Percentiles rank a stretch among this genome's conserved stretches.
phyloP scores from a whole-genome alignment of 2,329 filamentous ascomycete genomes.

The Bipolaris oryzae region DNA sequence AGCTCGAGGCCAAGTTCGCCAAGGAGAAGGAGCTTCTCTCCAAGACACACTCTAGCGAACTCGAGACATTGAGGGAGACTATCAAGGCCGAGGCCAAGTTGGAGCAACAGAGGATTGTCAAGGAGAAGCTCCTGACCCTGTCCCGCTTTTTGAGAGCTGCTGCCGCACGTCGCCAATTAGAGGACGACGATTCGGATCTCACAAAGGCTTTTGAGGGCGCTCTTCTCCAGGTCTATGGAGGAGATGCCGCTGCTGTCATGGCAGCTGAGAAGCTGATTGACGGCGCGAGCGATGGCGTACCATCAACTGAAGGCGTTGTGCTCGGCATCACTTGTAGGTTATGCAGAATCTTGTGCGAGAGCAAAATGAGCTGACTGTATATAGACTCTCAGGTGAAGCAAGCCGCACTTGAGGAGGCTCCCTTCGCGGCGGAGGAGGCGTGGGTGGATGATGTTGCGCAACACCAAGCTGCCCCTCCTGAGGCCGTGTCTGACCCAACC shows the following conservation, averaged over 20 bases:
- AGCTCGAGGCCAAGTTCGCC: conserved; percentile 67
- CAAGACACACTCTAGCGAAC: conserved; percentile 61
- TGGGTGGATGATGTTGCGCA: conserved; percentile 57
- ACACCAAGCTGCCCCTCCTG: conserved; percentile 48
- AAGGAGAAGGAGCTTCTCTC: conserved; percentile 63
- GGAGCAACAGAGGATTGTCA: conserved; percentile 55
- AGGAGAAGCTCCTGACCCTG: conserved; percentile 70
- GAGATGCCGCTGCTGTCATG: conserved; percentile 74
- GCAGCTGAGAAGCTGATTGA: conserved; percentile 79
- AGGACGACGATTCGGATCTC: conserved; percentile 75
- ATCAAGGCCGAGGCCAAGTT: conserved; percentile 61
- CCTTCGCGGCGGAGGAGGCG: conserved; percentile 61
- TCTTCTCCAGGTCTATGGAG: conserved; percentile 77
- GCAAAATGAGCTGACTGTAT: conserved; percentile 16
- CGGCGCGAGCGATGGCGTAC: conserved; percentile 69
- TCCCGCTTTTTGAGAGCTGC: conserved; percentile 82
- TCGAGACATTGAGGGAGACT: conserved; percentile 61
- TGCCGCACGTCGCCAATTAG: conserved; percentile 72
- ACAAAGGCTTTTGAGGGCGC: conserved; percentile 82
- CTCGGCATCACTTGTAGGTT: conserved; percentile 74
- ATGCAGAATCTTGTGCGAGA: background rate
- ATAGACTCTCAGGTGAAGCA: conserved; percentile 66
- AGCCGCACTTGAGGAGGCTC: conserved; percentile 53
- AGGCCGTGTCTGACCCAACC: conserved; percentile 65
- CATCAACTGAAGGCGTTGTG: conserved; percentile 67